Conservation (phyloP, 176 grass and related monocot genomes). For the Eragrostis nindensis region DNA sequence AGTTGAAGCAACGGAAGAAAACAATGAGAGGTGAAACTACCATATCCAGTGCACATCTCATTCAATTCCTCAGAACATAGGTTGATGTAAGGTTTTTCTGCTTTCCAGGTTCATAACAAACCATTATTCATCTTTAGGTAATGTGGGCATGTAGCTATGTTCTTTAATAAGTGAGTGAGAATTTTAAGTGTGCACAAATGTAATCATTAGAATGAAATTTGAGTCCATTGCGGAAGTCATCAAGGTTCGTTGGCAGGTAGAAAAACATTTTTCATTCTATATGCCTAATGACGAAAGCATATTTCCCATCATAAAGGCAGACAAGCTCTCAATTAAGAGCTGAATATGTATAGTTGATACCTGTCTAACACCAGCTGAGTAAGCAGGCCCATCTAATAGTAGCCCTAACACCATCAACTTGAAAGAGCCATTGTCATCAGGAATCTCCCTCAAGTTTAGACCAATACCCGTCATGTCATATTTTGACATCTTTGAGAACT, state of each 20-base stretch:
- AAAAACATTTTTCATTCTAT: conserved; percentile 13
- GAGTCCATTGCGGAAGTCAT: background rate
- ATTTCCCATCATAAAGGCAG: conserved; percentile 11
- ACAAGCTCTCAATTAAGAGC: conserved; percentile 20
- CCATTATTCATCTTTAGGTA: background rate
- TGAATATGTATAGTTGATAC: conserved; percentile 45
- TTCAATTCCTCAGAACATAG: conserved; percentile 1
- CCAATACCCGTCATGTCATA: conserved; percentile 93
- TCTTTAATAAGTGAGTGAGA: conserved; percentile 1
- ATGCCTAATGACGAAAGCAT: background rate
- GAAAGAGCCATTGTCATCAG: conserved; percentile 59
- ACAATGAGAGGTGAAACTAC: too few species aligned
- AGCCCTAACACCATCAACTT: conserved; percentile 94
- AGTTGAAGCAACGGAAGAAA: conserved; percentile 22
- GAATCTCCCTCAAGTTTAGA: conserved; percentile 89
- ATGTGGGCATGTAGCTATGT: conserved; percentile 12
- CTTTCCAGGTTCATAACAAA: conserved; percentile 12
- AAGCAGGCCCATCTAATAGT: conserved; percentile 87
- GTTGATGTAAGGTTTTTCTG: background rate
- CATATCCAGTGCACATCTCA: conserved; percentile 7
- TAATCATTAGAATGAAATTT: conserved; percentile 26
- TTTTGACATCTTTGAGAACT: conserved; percentile 98
- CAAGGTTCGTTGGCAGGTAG: conserved; percentile 12
- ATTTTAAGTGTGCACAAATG: conserved; percentile 20
- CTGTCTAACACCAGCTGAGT: conserved; percentile 88